Base-by-base conservation (phyloP, 495 filamentous ascomycete species). In the Thermothielavioides terrestris region DNA sequence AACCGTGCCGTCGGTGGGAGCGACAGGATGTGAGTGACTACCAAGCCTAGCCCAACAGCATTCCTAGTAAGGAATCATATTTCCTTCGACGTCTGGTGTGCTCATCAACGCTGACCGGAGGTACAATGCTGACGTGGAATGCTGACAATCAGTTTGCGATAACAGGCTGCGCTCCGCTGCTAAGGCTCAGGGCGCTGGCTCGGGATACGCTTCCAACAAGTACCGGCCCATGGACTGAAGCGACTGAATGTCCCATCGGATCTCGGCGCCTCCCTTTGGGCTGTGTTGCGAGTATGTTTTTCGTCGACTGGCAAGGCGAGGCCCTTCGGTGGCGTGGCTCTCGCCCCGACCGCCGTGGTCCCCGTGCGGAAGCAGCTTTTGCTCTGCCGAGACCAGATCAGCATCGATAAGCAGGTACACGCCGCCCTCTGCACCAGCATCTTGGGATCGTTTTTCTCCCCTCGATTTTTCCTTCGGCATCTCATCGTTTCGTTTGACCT, bases 11-110 rank as follows among this genome's bases (percentile, higher is more conserved):
- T 91, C 67, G 86, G 85, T 71, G 86, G 86, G 67, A 92, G 87
- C 77, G 88, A 92, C 75, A 86, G 92, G 85, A 97, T 98, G 92
- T 98, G 88, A 95, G 92, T 94, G 78, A 79, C 77, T 79, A 72
- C 66, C 62, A 73, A 39, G 67, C 65, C 64, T 74, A 67, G 67
- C 67, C 70, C 71, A 69, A 79, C n/a, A 75, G 76, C 78, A 85
- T 88, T 87, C 85, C 86, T 88, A 84, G 87, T 90, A 92, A 91
- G 88, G 83, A 88, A 84, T 83, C 74, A 76, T 74, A 76, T 71
- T 80, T 83, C 81, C 80, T 84, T 84, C 84, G 81, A 84, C 11
- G 82, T 89, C 84, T 85, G 77, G 79, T 88, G 82, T 81, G 75
- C 75, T 78, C 76, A 72, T 80, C 80, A 83, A 82, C 84, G 81